phyloP scores from a whole-genome alignment of 106 monocot genomes.

The Dactylorhiza incarnata region DNA sequence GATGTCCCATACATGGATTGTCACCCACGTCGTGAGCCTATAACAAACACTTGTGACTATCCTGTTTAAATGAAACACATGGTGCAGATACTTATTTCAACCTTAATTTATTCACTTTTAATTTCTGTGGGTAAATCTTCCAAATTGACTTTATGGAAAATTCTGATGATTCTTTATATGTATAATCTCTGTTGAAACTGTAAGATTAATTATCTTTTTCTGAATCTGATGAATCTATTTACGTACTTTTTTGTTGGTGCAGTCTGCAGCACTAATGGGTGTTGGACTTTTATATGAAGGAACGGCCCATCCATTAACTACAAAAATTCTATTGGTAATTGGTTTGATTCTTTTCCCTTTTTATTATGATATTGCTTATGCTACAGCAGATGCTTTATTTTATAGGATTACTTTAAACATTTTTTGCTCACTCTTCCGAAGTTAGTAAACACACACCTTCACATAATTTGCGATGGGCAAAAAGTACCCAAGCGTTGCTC shows the following conservation, averaged over 20 bases:
- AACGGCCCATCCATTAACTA: constrained; percentile 87
- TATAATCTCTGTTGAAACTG: not conserved
- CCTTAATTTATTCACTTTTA: too few relatives aligned
- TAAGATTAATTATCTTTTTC: not conserved
- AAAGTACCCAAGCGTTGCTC: too few relatives aligned
- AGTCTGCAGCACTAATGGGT: constrained; percentile 84
- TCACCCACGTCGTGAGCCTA: too few relatives aligned
- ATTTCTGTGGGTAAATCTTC: too few relatives aligned
- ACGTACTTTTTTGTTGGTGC: constrained; percentile 13
- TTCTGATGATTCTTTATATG: not conserved
- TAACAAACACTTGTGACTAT: too few relatives aligned
- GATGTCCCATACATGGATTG: too few relatives aligned
- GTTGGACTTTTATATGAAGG: constrained; percentile 96
- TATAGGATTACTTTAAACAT: not conserved
- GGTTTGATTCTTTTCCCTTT: constrained; percentile 7
- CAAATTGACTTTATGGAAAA: not conserved
- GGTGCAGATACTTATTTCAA: too few relatives aligned
- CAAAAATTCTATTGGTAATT: constrained; percentile 87
- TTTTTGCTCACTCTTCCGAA: not conserved
- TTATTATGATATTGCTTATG: not conserved
- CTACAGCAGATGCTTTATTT: not conserved
- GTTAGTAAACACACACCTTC: not conserved
- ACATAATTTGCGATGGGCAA: too few relatives aligned
- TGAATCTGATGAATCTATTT: not conserved
- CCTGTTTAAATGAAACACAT: too few relatives aligned